Percentiles rank a stretch among this genome's conserved stretches.
Evolutionary conservation across 495 filamentous ascomycete genomes (phyloP).

Genomic region (Penicillium desertorum): DNA sequence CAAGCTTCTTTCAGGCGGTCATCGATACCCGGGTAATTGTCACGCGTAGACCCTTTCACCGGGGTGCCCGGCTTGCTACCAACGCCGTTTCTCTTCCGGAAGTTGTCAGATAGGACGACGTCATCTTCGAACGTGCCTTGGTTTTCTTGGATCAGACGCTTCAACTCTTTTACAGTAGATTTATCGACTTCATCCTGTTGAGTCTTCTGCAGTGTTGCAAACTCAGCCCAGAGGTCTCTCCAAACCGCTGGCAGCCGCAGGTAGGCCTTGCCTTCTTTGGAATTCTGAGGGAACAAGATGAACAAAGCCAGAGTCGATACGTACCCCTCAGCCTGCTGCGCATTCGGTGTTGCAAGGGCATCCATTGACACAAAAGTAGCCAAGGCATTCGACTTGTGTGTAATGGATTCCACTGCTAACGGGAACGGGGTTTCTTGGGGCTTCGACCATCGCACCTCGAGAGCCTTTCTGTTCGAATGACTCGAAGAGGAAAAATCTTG

Average conservation of each 20-base stretch:
- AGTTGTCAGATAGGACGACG: slow-evolving; percentile 68
- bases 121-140: slow-evolving; percentile 59
- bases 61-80: slow-evolving; percentile 47
- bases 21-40: slow-evolving; percentile 43
- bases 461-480: slow-evolving; percentile 70
- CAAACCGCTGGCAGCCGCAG: slow-evolving; percentile 74
- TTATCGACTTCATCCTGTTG: slow-evolving; percentile 70
- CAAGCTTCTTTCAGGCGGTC: slow-evolving; percentile 64
- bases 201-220: slow-evolving; percentile 65
- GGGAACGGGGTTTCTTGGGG: slow-evolving; percentile 58
- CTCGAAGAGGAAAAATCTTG: slow-evolving; percentile 66
- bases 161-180: slow-evolving; percentile 52
- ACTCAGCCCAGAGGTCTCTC: slow-evolving; percentile 83
- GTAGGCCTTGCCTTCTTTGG: slow-evolving; percentile 83
- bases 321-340: slow-evolving; percentile 80
- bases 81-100: slow-evolving; percentile 61
- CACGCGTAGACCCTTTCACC: slow-evolving; percentile 31
- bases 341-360: slow-evolving; percentile 68
- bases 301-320: slow-evolving; percentile 81
- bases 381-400: slow-evolving; percentile 44
- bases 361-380: slow-evolving; percentile 67
- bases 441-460: slow-evolving; percentile 80
- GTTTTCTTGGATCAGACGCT: slow-evolving; percentile 46
- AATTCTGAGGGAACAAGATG: slow-evolving; percentile 68
- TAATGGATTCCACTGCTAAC: slow-evolving; percentile 39